Evolutionary conservation across 2,329 filamentous ascomycete genomes (phyloP), one percentile per base, ranked within the genome.

Genomic region (Aureobasidium sp.): DNA sequence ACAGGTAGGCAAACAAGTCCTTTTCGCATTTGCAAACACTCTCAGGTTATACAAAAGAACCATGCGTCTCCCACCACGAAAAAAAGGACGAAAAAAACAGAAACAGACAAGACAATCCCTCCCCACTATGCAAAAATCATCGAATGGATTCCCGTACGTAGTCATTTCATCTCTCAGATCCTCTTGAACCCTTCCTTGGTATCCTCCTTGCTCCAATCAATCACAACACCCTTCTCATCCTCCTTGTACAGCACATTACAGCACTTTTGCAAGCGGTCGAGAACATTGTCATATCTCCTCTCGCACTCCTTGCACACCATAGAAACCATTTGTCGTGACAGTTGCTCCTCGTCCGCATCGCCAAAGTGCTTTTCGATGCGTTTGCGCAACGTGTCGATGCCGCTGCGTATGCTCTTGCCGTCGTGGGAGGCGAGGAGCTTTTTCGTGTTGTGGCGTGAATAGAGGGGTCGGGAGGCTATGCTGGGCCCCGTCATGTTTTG

Each of bases 291-390:
- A 67, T 86, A 87, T 42, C 77, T 77, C 37, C 71, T 71, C 70
- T 85, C 82, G 64, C 83, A 85, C 68, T 82, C 81, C 60, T 79
- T 81, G 53, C 83, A 74, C 29, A 87, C 84, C 70, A 84, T 82
- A 46, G 74, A 73, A 25, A 86, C 81, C 54, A 87, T 69, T 57
- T 77, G 79, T 8, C 80, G 74, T 67, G 84, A 87, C 58, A 87
- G 15, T 15, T 31, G 19, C 60, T 85, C 84, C 64, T 92, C 88
- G 66, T 95, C 90, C 5, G 86, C 88, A 66, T 95, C 90, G 45
- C 90, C 90, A 78, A 97, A 97, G 74, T 97, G 93, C 77, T 97
- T 99, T 75, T 97, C 93, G 1, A 97, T 89, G 53, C 93, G 84
- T 77, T 95, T 96, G 69, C 87, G 87, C 66, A 97, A 79, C 58